These are phyloP conservation scores for Chlorociboria aeruginascens DNA, from an alignment of 495 filamentous ascomycete species.

Conservation along the genomic window DNA sequence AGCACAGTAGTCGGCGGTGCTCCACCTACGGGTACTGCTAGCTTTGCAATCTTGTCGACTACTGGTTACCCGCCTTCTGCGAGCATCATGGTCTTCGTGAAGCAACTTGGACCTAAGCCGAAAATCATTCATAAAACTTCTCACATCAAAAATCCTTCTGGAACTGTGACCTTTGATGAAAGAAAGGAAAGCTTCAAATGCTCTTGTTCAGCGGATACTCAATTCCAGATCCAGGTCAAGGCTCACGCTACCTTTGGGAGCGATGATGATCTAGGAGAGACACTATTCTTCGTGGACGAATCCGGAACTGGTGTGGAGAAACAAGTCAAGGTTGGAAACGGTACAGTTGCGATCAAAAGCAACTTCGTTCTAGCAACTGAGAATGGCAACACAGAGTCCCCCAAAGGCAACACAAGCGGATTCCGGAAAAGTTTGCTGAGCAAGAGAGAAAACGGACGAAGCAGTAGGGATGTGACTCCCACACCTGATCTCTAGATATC, in stretches of 20 bases:
- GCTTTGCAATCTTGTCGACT: conserved; percentile 69
- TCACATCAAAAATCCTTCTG: conserved; percentile 51
- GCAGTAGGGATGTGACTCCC: conserved; percentile 26
- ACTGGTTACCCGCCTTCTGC: conserved; percentile 62
- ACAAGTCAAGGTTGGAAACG: conserved; percentile 53
- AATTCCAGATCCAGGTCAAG: conserved; percentile 76
- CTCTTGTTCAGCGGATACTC: conserved; percentile 65
- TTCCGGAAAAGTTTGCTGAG: conserved; percentile 34
- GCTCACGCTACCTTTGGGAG: conserved; percentile 72
- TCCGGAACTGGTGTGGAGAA: conserved; percentile 64
- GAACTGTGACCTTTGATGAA: conserved; percentile 49
- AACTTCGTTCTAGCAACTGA: conserved; percentile 34
- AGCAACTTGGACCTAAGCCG: conserved; percentile 48
- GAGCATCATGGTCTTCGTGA: conserved; percentile 72
- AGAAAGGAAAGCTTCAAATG: conserved; percentile 60
- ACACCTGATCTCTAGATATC: conserved; percentile 4
- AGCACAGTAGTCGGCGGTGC: conserved; percentile 42
- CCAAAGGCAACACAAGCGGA: conserved; percentile 37
- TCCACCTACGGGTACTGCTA: conserved; percentile 55
- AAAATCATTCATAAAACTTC: conserved; percentile 87
- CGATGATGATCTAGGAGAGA: conserved; percentile 72
- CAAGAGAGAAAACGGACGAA: conserved; percentile 39
- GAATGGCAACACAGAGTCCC: conserved; percentile 33
- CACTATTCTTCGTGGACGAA: conserved; percentile 81
- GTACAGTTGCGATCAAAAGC: conserved; percentile 55